Conservation (phyloP, 768 basidiomycete species). For the Boletus edulis region DNA sequence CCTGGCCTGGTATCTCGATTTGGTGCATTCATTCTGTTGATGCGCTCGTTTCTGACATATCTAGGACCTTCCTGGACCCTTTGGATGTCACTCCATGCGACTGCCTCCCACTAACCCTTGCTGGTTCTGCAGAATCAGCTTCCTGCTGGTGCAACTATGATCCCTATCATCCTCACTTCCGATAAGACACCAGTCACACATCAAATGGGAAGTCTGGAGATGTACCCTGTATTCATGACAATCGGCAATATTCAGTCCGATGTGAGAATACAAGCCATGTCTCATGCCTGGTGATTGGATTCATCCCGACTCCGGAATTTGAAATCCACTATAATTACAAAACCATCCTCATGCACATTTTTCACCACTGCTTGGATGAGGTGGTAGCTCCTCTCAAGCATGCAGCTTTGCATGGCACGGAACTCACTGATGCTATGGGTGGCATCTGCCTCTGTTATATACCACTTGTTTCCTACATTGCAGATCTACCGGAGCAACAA, state of each 20-base stretch:
- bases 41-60: no score
- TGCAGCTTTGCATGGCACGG: not conserved
- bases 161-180: not conserved
- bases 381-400: not conserved
- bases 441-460: not conserved
- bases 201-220: not conserved
- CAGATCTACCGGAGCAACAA: not conserved
- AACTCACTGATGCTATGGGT: not conserved
- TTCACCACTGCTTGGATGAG: not conserved
- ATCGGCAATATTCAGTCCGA: not conserved
- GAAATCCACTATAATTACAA: not conserved
- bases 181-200: not conserved
- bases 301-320: not conserved
- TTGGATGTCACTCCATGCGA: no score
- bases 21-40: no score
- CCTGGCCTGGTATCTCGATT: no score
- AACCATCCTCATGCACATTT: not conserved
- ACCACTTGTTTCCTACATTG: not conserved
- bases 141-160: not conserved
- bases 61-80: no score
- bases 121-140: not conserved
- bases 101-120: no score
- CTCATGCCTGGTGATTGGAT: not conserved
- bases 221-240: not conserved
- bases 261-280: not conserved